A percentile compares a stretch with the other conserved stretches of the same genome.
Evolutionary conservation across 208 protist genomes (phyloP).

Genomic region (Leishmania guyanensis): DNA sequence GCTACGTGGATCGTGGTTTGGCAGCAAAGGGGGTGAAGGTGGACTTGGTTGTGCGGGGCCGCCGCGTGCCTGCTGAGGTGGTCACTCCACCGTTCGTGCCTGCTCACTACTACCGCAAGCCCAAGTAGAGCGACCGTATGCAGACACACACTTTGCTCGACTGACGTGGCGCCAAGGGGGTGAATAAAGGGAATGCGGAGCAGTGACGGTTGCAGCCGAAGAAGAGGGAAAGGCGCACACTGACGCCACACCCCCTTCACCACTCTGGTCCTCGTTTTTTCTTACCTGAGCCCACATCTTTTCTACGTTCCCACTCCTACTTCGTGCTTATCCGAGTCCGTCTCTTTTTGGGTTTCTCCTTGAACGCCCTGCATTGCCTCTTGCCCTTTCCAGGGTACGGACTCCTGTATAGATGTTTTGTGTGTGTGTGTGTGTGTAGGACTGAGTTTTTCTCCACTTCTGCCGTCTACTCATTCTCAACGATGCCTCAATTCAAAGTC

Average conservation of each 20-base stretch:
- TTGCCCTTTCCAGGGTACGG: background rate
- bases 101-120: constrained; percentile 59
- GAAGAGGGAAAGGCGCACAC: background rate
- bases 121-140: background rate
- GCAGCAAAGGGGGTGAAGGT: constrained; percentile 79
- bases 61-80: constrained; percentile 73
- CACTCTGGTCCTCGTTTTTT: background rate
- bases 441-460: background rate
- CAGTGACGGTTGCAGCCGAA: background rate
- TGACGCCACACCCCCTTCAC: background rate
- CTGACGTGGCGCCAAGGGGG: background rate
- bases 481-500: background rate
- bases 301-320: background rate
- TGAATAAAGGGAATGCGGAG: background rate
- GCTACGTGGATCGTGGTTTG: constrained; percentile 83
- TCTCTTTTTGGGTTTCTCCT: background rate
- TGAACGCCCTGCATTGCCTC: background rate
- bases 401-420: background rate
- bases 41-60: constrained; percentile 91
- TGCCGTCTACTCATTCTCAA: background rate
- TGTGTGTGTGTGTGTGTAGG: background rate
- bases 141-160: background rate
- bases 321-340: background rate
- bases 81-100: constrained; percentile 94
- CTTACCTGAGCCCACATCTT: background rate